A percentile compares a stretch with the other conserved stretches of the same genome.
phyloP scores from a whole-genome alignment of 2,329 filamentous ascomycete genomes.

The Ophiostoma populinum region DNA sequence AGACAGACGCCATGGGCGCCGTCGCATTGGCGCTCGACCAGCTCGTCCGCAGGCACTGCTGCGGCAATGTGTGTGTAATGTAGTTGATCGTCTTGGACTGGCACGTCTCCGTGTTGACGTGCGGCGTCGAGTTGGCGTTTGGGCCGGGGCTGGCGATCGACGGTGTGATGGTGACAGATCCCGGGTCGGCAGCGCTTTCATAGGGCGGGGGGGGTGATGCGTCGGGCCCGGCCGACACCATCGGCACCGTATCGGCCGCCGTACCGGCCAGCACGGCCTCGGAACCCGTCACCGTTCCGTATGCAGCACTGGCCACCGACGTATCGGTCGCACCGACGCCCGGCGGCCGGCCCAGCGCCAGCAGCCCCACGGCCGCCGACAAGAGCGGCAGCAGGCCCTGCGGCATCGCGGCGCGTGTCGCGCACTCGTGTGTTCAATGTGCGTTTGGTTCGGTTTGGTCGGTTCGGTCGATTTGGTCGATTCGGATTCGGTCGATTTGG shows the following conservation, averaged over 20 bases:
- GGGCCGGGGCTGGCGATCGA: background rate
- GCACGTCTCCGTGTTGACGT: slow-evolving; percentile 22
- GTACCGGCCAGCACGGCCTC: background rate
- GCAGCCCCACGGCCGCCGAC: slow-evolving; percentile 11
- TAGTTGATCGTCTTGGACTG: slow-evolving; percentile 58
- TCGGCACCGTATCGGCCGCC: background rate
- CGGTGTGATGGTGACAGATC: slow-evolving; percentile 2
- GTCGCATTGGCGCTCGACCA: slow-evolving; percentile 25
- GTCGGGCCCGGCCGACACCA: background rate
- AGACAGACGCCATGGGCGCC: background rate
- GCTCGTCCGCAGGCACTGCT: slow-evolving; percentile 54
- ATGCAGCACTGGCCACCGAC: background rate
- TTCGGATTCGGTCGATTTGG: too few species aligned
- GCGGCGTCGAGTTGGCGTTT: background rate
- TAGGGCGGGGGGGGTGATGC: background rate
- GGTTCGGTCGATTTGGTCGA: too few species aligned
- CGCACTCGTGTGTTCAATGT: too few species aligned
- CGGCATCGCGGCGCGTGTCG: slow-evolving; percentile 8
- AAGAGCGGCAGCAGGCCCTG: slow-evolving; percentile 11
- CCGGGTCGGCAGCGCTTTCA: background rate
- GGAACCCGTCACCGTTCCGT: background rate
- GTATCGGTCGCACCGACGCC: slow-evolving; percentile 8
- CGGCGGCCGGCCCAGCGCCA: slow-evolving; percentile 9
- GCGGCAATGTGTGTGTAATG: slow-evolving; percentile 60
- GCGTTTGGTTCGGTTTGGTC: too few species aligned